Evolutionary conservation across 1,284 basidiomycete genomes (phyloP), one percentile per base, ranked within the genome.

Genomic region (Trichosporon sp.): DNA sequence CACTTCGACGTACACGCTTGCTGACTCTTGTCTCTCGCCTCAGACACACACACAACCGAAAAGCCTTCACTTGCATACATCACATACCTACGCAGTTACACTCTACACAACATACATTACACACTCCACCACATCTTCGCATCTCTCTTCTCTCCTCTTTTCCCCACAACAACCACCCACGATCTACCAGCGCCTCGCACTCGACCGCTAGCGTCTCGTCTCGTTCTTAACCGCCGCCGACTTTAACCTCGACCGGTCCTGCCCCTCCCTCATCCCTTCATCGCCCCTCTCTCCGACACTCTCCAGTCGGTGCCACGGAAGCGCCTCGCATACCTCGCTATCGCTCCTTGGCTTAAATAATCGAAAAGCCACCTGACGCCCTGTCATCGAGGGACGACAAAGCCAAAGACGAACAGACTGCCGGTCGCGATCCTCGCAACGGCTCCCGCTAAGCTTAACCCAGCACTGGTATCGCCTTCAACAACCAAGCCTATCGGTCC

Each of bases 41-140:
- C 51, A 54, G 31, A 32, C 56, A 63, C 26, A 26, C 26, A 26
- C 59, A n/a, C 59, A 35, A 35, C 59, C 59, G 59, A 63, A 63
- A 63, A 63, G 59, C 59, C 59, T 63, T 63, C 59, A 32, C 32
- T 37, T 35, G 31, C 59, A 63, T 63, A 63, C 59, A 63, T 37
- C 59, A 63, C 59, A 63, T 63, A 63, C 59, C 35, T 63, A 63
- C 59, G 59, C 59, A 63, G 59, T 63, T 63, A 66, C 65, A n/a
- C 65, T 21, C 21, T 32, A 64, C 65, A n/a, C 40, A 46, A 43
- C 38, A 43, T 32, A 66, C 65, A 43, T 16, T 16, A 48, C 65
- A 48, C 65, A 66, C 65, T 32, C 40, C 65, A 66, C 38, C 64
- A 65, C 21, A 14, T 38, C 19, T 4, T n/a, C 32, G 12, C 64